Evolutionary conservation across 345 rosid genomes (phyloP).

Genomic region (Turritis glabra): DNA sequence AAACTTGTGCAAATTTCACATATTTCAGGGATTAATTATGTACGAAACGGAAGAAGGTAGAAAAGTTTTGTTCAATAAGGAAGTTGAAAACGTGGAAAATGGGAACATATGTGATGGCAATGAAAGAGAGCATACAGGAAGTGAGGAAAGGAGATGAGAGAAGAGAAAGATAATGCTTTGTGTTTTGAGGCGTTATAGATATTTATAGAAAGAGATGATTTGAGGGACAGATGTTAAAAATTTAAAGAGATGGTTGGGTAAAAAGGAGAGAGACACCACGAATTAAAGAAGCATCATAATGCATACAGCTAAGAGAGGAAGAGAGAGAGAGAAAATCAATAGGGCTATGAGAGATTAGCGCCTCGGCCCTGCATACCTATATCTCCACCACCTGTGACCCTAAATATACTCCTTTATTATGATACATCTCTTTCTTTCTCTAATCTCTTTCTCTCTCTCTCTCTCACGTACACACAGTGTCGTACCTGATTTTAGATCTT

Average conservation of each 20-base stretch:
- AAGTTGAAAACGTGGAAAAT: background rate
- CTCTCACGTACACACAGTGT: constrained; percentile 24
- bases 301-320: constrained; percentile 52
- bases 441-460: constrained; percentile 19
- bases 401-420: constrained; percentile 41
- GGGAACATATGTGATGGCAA: background rate
- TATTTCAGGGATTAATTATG: background rate
- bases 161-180: constrained; percentile 9
- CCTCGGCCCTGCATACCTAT: constrained; percentile 48
- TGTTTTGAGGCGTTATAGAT: constrained; percentile 15
- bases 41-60: background rate
- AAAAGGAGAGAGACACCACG: constrained; percentile 27
- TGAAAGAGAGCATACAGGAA: constrained; percentile 11
- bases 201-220: constrained; percentile 23
- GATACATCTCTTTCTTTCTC: constrained; percentile 34
- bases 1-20: constrained; percentile 8
- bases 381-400: constrained; percentile 44
- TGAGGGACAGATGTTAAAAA: constrained; percentile 8
- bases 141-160: constrained; percentile 3
- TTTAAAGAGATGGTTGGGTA: constrained; percentile 33
- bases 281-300: constrained; percentile 36
- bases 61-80: too few species aligned
- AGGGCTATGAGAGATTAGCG: constrained; percentile 45
- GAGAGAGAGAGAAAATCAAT: constrained; percentile 27
- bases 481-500: constrained; percentile 25